A percentile compares a stretch with the other conserved stretches of the same genome.
Evolutionary conservation across 2,329 filamentous ascomycete species (phyloP).

Genomic region (Hypoxylon sp.): DNA sequence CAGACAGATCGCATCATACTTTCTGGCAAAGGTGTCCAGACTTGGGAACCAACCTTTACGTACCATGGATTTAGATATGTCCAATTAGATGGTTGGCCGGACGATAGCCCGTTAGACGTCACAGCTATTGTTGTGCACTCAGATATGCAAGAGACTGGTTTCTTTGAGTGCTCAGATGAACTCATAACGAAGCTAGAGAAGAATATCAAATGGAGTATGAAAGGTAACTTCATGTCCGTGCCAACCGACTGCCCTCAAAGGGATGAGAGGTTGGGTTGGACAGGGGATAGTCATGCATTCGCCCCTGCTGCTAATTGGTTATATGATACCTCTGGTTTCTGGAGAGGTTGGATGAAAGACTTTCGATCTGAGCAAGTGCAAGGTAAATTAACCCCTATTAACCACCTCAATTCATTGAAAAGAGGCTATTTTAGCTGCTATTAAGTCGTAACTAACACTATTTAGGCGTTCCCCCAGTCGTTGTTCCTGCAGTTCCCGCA

Average conservation of each 20-base stretch:
- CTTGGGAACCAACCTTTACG: constrained; percentile 64
- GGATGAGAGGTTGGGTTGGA: constrained; percentile 67
- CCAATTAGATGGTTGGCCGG: constrained; percentile 60
- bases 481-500: constrained; percentile 52
- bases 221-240: constrained; percentile 70
- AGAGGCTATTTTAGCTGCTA: neutral
- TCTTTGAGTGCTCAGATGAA: constrained; percentile 66
- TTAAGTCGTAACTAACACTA: constrained; percentile 15
- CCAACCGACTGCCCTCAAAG: constrained; percentile 67
- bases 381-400: constrained; percentile 37
- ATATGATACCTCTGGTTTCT: constrained; percentile 67
- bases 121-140: constrained; percentile 65
- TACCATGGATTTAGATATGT: constrained; percentile 68
- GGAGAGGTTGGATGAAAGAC: constrained; percentile 66
- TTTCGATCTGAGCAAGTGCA: constrained; percentile 56
- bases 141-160: constrained; percentile 66
- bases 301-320: constrained; percentile 66
- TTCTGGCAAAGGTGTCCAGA: constrained; percentile 67
- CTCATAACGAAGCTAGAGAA: constrained; percentile 68
- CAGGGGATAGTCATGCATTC: constrained; percentile 64
- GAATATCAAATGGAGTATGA: constrained; percentile 71
- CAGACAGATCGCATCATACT: constrained; percentile 48
- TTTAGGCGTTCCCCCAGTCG: constrained; percentile 50
- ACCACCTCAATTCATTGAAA: neutral
- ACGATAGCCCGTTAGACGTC: constrained; percentile 51